These are phyloP conservation scores for Daldinia sp. DNA, from an alignment of 2,329 filamentous ascomycete species.

Conservation along the genomic window DNA sequence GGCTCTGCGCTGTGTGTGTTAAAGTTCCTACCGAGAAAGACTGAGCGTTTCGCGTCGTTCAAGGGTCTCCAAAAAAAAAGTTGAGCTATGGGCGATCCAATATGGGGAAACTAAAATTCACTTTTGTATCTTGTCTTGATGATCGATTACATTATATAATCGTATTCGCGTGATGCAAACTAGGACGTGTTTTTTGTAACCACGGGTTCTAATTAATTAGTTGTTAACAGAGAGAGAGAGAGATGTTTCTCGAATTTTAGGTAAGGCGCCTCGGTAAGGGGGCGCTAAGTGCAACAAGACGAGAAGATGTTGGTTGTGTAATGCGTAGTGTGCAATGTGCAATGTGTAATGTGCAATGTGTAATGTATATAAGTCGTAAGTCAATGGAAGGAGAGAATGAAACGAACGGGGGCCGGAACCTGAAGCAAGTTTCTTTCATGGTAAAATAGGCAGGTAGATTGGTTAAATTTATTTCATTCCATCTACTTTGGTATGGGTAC, in stretches of 20 bases:
- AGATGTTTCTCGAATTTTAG: conserved; percentile 39
- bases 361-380: conserved; percentile 11
- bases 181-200: conserved; percentile 14
- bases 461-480: conserved; percentile 15
- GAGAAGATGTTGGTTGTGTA: not conserved
- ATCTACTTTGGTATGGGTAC: not conserved
- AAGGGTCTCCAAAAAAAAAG: conserved; percentile 33
- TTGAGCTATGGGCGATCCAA: conserved; percentile 30
- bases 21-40: conserved; percentile 12
- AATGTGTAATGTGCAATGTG: no score
- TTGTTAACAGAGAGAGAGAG: conserved; percentile 18
- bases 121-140: conserved; percentile 14
- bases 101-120: conserved; percentile 21
- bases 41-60: conserved; percentile 34
- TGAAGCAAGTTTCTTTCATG: conserved; percentile 9
- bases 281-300: not conserved
- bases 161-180: conserved; percentile 35
- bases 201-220: conserved; percentile 30
- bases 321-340: not conserved
- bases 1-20: conserved; percentile 23
- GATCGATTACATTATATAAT: conserved; percentile 33
- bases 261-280: not conserved
- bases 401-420: not conserved
- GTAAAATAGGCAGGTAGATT: conserved; percentile 3
- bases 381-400: conserved; percentile 8